phyloP scores from a whole-genome alignment of 495 filamentous ascomycete genomes.

The Daldinia bambusicola region DNA sequence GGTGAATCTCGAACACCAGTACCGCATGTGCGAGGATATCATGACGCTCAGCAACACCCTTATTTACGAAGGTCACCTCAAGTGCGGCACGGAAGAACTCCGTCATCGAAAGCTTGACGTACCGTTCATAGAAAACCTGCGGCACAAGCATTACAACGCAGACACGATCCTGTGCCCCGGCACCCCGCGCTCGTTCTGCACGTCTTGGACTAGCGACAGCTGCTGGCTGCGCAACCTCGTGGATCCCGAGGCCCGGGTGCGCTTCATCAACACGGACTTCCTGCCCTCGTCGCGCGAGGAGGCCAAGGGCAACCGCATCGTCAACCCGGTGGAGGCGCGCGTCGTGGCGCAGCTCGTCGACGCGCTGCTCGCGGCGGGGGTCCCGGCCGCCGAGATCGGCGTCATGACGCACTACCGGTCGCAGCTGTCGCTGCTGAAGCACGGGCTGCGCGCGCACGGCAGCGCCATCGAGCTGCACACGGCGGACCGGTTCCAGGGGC shows the following conservation, averaged over 20 bases:
- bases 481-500: conserved; percentile 93
- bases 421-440: conserved; percentile 71
- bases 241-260: conserved; percentile 73
- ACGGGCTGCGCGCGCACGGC: conserved; percentile 52
- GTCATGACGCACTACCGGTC: conserved; percentile 98
- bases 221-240: conserved; percentile 91
- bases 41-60: conserved; percentile 93
- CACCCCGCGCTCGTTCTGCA: conserved; percentile 61
- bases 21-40: conserved; percentile 96
- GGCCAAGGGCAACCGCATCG: conserved; percentile 80
- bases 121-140: conserved; percentile 63
- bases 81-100: conserved; percentile 83
- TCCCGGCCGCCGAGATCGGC: conserved; percentile 82
- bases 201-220: conserved; percentile 55
- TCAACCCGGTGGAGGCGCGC: conserved; percentile 81
- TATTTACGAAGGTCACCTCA: conserved; percentile 88
- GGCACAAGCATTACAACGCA: conserved; percentile 64
- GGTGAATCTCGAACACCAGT: conserved; percentile 92
- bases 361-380: conserved; percentile 75
- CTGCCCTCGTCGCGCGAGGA: conserved; percentile 74
- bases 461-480: conserved; percentile 89
- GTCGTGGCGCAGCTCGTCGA: conserved; percentile 82
- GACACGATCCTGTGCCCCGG: conserved; percentile 47
- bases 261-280: conserved; percentile 88
- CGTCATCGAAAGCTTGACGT: conserved; percentile 71